A percentile compares a stretch with the other conserved stretches of the same genome.
Evolutionary conservation across 176 grass and related monocot species (phyloP).

Genomic region (Tuctoria greenei): DNA sequence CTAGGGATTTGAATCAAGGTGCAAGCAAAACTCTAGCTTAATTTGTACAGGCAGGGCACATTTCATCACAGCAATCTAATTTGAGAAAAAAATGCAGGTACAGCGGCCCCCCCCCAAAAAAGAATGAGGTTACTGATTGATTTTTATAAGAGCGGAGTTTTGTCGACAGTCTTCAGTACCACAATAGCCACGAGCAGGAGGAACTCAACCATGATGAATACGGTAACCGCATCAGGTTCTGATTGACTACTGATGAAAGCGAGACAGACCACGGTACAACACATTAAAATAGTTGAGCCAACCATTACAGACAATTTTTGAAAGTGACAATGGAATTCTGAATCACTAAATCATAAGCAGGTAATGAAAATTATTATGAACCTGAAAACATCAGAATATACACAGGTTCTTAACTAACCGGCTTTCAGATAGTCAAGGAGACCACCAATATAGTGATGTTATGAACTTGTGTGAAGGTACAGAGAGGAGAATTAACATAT

Average conservation of each 20-base stretch:
- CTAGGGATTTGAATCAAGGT: too few species aligned
- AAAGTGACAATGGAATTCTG: not conserved
- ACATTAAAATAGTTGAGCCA: slow-evolving; percentile 7
- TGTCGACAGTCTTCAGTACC: not conserved
- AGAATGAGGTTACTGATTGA: not conserved
- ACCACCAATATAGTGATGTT: slow-evolving; percentile 38
- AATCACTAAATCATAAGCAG: slow-evolving; percentile 26
- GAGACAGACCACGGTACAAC: not conserved
- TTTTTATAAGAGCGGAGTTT: not conserved
- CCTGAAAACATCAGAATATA: slow-evolving; percentile 32
- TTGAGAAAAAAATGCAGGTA: not conserved
- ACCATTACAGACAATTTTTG: slow-evolving; percentile 5
- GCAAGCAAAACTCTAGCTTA: too few species aligned
- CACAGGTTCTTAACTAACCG: slow-evolving; percentile 33
- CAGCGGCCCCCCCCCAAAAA: not conserved
- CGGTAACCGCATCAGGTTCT: not conserved
- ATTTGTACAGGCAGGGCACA: not conserved
- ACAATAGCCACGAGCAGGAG: not conserved
- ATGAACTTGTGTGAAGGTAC: slow-evolving; percentile 23
- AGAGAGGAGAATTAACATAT: slow-evolving; percentile 32
- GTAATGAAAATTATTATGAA: slow-evolving; percentile 27
- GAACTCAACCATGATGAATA: not conserved
- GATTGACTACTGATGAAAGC: slow-evolving; percentile 14
- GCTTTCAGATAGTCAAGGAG: slow-evolving; percentile 46
- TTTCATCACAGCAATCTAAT: not conserved